These are phyloP conservation scores for Zalaria sp. DNA, from an alignment of 2,329 filamentous ascomycete species.

Conservation along the genomic window DNA sequence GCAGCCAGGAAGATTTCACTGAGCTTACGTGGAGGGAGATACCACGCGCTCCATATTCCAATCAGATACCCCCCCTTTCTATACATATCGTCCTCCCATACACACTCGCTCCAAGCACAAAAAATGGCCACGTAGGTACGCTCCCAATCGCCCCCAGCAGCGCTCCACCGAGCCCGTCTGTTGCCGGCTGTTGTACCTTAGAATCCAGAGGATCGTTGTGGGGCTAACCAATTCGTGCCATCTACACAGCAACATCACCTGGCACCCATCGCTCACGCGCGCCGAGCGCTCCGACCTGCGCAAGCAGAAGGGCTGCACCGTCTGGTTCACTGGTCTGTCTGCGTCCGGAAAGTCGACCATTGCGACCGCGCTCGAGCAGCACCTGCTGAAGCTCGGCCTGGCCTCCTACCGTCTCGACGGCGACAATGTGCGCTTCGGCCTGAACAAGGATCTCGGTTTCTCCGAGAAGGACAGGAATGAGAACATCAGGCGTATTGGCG, in stretches of 20 bases:
- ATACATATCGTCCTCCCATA: no score
- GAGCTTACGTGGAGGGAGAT: no score
- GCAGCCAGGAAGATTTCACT: no score
- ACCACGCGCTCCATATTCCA: no score
- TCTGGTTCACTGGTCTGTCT: constrained; percentile 96
- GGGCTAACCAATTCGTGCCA: no score
- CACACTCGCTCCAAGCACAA: no score
- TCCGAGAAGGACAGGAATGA: constrained; percentile 86
- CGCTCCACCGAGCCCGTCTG: no score
- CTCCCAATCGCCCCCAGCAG: no score
- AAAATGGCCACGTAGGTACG: no score
- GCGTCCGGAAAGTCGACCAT: constrained; percentile 96
- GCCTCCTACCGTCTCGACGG: constrained; percentile 88
- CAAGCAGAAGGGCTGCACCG: constrained; percentile 78
- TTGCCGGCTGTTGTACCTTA: no score
- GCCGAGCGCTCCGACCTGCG: constrained; percentile 60
- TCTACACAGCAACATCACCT: constrained; percentile 65
- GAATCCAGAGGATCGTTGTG: no score
- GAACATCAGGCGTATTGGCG: constrained; percentile 92
- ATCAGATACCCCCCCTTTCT: no score
- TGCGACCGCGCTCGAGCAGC: constrained; percentile 90
- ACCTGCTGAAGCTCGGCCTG: constrained; percentile 73
- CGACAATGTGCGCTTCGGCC: constrained; percentile 94
- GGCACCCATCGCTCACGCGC: constrained; percentile 71
- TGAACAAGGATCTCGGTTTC: constrained; percentile 97